Base-by-base conservation (phyloP, 495 filamentous ascomycete species). In the Hypoxylon subgilvum region DNA sequence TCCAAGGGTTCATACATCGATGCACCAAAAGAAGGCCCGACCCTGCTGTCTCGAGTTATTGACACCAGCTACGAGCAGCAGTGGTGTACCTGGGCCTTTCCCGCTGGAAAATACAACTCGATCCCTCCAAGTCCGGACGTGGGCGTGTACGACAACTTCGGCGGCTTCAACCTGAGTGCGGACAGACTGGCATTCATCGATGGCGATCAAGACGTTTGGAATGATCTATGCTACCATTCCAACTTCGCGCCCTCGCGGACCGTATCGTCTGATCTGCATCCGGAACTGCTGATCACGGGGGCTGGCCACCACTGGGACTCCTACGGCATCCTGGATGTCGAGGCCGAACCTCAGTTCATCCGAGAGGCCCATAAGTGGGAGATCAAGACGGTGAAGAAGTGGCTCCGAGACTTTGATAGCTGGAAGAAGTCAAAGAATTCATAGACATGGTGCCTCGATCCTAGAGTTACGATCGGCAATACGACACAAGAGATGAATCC, bases 271-370 rank as follows among this genome's bases (percentile, higher is more conserved):
- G 75, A 76, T 50, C 61, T 76, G 10, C 67, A 76, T 35, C 77
- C 76, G 1, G 70, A 75, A 50, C 65, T 72, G 14, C 52, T 81
- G 32, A 77, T 81, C 39, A 66, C 74, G 1, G 76, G 76, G 9
- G 68, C 71, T 1, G 78, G 78, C 6, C 78, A 81, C 59, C 78
- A 81, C 52, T 81, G 78, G 78, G 78, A 81, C 57, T 74, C 70
- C 28, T 68, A 59, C 32, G 78, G 78, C 8, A 78, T 79, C n/a
- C 25, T 68, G 36, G 61, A 81, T 51, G 66, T 81, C 0, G 61
- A 56, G 7, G 75, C 70, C 14, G 78, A 81, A 68, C 78, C 76
- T 6, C 71, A 78, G 41, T 81, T 77, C 57, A 79, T 81, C 47
- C 63, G 71, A 18, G 71, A 81, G 61, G 78, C 78, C 32, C 78